Evolutionary conservation across 116 monocot genomes (phyloP).

Genomic region (Phalaenopsis hybrid): DNA sequence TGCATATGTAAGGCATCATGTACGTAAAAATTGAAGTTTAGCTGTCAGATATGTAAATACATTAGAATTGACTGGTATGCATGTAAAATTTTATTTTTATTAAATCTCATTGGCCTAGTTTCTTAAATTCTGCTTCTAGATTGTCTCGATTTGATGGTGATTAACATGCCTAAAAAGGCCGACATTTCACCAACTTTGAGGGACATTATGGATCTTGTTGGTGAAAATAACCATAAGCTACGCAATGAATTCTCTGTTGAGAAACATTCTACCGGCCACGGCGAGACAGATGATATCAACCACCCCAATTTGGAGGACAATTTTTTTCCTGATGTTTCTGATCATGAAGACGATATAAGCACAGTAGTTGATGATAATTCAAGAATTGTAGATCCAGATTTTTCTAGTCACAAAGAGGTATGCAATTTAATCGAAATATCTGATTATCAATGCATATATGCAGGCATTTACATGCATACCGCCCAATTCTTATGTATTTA

Average conservation of each 20-base stretch:
- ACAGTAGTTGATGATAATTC: constrained; percentile 31
- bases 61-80: too few relatives aligned
- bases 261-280: constrained; percentile 22
- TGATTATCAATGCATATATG: neutral
- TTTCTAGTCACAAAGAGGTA: constrained; percentile 54
- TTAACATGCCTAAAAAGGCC: constrained; percentile 29
- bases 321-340: constrained; percentile 35
- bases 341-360: constrained; percentile 48
- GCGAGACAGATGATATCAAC: constrained; percentile 20
- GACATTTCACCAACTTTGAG: constrained; percentile 86
- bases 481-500: too few relatives aligned
- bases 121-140: constrained; percentile 32
- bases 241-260: constrained; percentile 14
- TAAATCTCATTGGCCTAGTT: neutral
- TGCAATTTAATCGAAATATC: constrained; percentile 3
- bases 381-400: constrained; percentile 23
- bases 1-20: too few relatives aligned
- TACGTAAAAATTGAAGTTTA: too few relatives aligned
- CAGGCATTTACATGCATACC: too few relatives aligned
- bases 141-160: constrained; percentile 58
- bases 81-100: neutral
- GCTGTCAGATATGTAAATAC: too few relatives aligned
- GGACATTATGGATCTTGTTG: constrained; percentile 65
- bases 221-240: constrained; percentile 62
- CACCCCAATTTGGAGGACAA: constrained; percentile 32